Base-by-base conservation (phyloP, 2,329 filamentous ascomycete species). In the Pyrenophora tritici-repentis region DNA sequence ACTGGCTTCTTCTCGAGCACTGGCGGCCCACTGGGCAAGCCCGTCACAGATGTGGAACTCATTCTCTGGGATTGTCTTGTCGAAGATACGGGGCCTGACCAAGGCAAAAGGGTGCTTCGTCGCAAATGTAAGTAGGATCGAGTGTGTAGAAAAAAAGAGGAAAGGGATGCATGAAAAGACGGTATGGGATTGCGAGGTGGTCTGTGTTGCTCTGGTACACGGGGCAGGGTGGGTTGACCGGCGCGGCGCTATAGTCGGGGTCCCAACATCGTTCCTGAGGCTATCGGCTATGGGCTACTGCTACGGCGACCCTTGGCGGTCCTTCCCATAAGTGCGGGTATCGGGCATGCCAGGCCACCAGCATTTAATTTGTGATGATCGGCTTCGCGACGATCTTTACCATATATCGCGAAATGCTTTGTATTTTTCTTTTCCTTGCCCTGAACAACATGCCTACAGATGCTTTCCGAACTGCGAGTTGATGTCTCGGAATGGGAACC, bases 1-100 rank as follows among this genome's bases (percentile, higher is more conserved):
- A 99, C 85, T 64, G 94, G 94, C 86, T 97, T 97, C 89, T 97
- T 97, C 88, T 97, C 92, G 75, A 95, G 81, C 77, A 76, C 79
- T 75, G 79, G 76, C 74, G 79, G 78, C 31, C 53, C 59, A 35
- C 42, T 55, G 26, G 78, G 74, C 75, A 76, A 68, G 63, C 77
- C 76, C 66, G 82, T 77, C 53, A 71, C 61, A 52, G 71, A 63
- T 50, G 70, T 68, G 63, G 82, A 67, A 71, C 76, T 80, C 78
- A 81, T 80, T 68, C 71, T 70, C 80, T 78, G 79, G 78, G 78
- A 76, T 68, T 72, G 65, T 73, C 62, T 66, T 75, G 60, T 61
- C 72, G 75, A 63, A 60, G 62, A 53, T 82, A 80, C 78, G 84
- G 87, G 89, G 90, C 93, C 92, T 94, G 93, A 97, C 93, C 93